Evolutionary conservation across 129 eudicot species (phyloP).

Genomic region (Erigeron canadensis): DNA sequence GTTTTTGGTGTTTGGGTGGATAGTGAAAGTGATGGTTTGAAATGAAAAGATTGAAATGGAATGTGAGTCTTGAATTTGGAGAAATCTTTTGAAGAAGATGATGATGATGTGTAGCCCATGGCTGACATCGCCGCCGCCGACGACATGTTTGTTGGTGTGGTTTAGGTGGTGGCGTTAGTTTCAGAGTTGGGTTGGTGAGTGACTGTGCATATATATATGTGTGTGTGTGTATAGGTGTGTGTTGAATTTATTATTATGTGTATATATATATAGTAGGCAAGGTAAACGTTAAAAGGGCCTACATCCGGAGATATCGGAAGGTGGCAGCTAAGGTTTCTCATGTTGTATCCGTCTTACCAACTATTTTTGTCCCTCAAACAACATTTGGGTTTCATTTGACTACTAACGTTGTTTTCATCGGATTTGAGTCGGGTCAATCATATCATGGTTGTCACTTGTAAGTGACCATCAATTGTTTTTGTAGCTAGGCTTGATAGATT

Average conservation of each 20-base stretch:
- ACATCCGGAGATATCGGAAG: conserved; percentile 36
- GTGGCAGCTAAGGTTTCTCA: conserved; percentile 32
- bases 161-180: conserved; percentile 29
- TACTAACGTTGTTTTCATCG: conserved; percentile 21
- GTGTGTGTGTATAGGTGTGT: not conserved
- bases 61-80: conserved; percentile 24
- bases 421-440: too few species aligned
- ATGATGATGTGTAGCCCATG: conserved; percentile 19
- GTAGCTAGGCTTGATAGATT: too few species aligned
- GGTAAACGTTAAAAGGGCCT: conserved; percentile 13
- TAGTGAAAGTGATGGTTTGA: conserved; percentile 16
- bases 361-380: conserved; percentile 21
- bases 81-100: conserved; percentile 20
- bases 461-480: too few species aligned
- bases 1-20: not conserved
- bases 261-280: not conserved
- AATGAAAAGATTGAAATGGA: conserved; percentile 11
- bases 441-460: too few species aligned
- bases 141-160: conserved; percentile 24
- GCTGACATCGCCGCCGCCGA: conserved; percentile 41
- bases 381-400: conserved; percentile 8
- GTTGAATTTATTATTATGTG: not conserved
- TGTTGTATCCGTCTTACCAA: conserved; percentile 37
- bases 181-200: conserved; percentile 13
- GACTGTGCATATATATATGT: not conserved